Conservation (phyloP, 495 filamentous ascomycete species). For the Lentithecium fluviatile region DNA sequence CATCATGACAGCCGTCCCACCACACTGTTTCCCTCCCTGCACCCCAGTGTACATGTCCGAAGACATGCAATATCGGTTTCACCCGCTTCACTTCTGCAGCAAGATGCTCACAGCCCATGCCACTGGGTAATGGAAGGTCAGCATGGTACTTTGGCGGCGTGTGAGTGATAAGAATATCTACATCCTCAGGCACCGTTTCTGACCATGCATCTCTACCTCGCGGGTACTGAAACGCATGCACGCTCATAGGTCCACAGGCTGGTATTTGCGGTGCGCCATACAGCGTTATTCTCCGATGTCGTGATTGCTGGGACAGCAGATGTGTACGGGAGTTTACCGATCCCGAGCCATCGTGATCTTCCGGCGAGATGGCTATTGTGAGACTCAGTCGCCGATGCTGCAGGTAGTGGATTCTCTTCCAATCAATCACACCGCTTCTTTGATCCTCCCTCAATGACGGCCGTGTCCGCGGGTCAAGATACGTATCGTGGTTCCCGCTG, state of each 20-base stretch:
- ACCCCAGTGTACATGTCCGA: conserved; percentile 80
- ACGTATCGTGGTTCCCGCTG: conserved; percentile 86
- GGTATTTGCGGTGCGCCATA: conserved; percentile 68
- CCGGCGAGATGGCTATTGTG: conserved; percentile 16
- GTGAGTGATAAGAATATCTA: conserved; percentile 85
- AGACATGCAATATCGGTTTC: conserved; percentile 77
- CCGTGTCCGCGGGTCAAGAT: conserved; percentile 62
- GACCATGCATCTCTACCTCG: conserved; percentile 62
- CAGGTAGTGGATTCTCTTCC: conserved; percentile 62
- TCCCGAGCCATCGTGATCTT: conserved; percentile 38
- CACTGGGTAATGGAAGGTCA: conserved; percentile 55
- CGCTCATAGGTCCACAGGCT: conserved; percentile 52
- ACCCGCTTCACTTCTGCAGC: conserved; percentile 76
- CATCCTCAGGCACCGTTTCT: conserved; percentile 66
- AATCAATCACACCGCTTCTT: conserved; percentile 49
- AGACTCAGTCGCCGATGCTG: conserved; percentile 59
- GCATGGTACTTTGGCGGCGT: conserved; percentile 72
- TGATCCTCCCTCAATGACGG: conserved; percentile 43
- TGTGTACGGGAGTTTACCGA: conserved; percentile 16
- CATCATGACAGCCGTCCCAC: conserved; percentile 73
- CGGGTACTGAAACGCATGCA: conserved; percentile 68
- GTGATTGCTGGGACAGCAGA: conserved; percentile 43
- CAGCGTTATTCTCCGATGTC: conserved; percentile 49
- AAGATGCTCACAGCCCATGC: conserved; percentile 72
- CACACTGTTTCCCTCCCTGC: conserved; percentile 64